Conservation (phyloP, 139 green algal species). For the Chlamydomonas sphaeroides region DNA sequence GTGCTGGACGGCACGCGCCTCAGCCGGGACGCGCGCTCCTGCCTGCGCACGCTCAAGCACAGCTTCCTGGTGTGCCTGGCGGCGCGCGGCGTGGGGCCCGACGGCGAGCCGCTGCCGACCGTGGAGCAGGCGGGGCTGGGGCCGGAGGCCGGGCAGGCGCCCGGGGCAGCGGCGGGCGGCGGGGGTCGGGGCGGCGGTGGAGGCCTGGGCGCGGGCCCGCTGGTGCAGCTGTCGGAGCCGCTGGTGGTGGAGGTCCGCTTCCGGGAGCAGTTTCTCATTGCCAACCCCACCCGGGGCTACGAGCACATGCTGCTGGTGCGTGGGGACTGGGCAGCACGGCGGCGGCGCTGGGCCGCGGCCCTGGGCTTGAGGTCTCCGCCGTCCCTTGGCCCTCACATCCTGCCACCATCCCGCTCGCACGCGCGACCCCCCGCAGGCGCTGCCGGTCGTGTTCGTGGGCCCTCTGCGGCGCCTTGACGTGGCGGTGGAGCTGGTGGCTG, state of each 20-base stretch:
- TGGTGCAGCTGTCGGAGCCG: slow-evolving; percentile 38
- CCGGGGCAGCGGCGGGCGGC: no score
- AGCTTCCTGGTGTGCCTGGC: slow-evolving; percentile 57
- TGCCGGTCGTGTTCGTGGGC: slow-evolving; percentile 73
- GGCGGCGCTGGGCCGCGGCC: no score
- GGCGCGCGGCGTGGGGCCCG: neutral
- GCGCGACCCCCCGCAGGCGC: neutral
- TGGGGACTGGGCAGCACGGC: neutral
- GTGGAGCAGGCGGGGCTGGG: no score
- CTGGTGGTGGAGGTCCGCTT: slow-evolving; percentile 68
- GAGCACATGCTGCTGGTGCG: slow-evolving; percentile 59
- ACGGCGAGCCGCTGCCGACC: no score
- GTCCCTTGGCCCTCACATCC: no score
- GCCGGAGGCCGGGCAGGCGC: no score
- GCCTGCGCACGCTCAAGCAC: slow-evolving; percentile 58
- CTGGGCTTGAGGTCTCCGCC: no score
- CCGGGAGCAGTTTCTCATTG: slow-evolving; percentile 69
- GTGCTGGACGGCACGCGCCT: slow-evolving; percentile 35
- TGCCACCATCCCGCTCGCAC: no score
- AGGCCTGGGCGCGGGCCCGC: neutral
- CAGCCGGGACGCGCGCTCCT: slow-evolving; percentile 32
- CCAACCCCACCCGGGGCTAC: slow-evolving; percentile 51
- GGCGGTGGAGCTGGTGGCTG: slow-evolving; percentile 64
- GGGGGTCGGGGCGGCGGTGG: no score
- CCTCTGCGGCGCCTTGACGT: slow-evolving; percentile 49